These are phyloP conservation scores for Leccinum boreale DNA, from an alignment of 768 basidiomycete species.

Conservation along the genomic window DNA sequence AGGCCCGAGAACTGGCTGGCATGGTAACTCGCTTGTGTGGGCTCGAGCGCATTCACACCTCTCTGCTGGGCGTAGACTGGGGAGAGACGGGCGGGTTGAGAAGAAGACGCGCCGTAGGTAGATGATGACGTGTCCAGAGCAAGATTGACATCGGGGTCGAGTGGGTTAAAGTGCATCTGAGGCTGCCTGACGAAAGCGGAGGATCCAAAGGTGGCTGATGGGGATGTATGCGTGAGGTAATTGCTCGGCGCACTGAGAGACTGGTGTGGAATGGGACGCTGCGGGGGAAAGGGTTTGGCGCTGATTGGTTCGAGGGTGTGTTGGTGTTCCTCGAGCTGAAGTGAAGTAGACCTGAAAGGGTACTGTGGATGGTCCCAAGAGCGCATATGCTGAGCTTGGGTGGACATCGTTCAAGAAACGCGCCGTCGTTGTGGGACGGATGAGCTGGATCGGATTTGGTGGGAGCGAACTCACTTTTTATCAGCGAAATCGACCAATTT, in stretches of 20 bases:
- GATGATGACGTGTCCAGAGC: conserved; percentile 16
- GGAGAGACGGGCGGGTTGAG: conserved; percentile 6
- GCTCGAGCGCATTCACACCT: conserved; percentile 5
- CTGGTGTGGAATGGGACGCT: conserved; percentile 4
- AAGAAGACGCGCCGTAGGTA: conserved; percentile 9
- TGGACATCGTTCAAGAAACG: conserved; percentile 19
- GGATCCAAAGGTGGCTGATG: conserved; percentile 12
- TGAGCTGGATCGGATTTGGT: background rate
- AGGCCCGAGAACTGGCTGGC: conserved; percentile 5
- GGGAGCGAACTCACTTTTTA: conserved; percentile 8
- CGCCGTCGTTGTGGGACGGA: background rate
- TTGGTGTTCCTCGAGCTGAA: conserved; percentile 29
- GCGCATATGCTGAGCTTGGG: conserved; percentile 13
- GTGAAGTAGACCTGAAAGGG: conserved; percentile 11
- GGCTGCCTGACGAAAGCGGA: conserved; percentile 10
- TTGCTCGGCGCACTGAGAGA: conserved; percentile 4
- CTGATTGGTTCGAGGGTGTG: conserved; percentile 15
- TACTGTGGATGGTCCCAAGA: conserved; percentile 20
- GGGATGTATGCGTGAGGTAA: conserved; percentile 12
- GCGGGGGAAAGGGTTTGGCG: conserved; percentile 10
- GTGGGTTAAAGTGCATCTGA: conserved; percentile 9
- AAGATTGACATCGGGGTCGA: conserved; percentile 4
- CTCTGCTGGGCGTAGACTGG: conserved; percentile 14
- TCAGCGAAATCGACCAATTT: background rate
- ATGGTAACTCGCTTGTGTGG: conserved; percentile 18